Base-by-base conservation (phyloP, 495 filamentous ascomycete genomes). In the Podospora appendiculata region DNA sequence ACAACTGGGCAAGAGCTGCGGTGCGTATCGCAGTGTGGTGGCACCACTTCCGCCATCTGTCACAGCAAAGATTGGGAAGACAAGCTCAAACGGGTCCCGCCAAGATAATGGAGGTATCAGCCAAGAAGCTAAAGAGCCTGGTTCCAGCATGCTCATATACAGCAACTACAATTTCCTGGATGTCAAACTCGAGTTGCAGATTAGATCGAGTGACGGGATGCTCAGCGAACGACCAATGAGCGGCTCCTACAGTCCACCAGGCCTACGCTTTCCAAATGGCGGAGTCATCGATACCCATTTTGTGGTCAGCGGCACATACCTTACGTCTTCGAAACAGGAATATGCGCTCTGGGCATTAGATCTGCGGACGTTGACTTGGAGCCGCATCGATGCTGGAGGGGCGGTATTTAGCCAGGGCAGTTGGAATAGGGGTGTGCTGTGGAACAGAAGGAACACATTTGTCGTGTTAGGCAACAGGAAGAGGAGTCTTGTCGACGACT, bases 121-220 rank as follows among this genome's bases (percentile, higher is more conserved):
- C 50, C 68, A 72, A 33, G 78, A 81, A 46, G 64, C 75, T 53
- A 69, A 73, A 56, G 80, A 87, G 35, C 78, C 84, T 4, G 82
- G 79, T 32, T 86, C 84, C 12, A 88, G 90, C 5, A 95, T 96
- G 89, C 77, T 98, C 48, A 94, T 98, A 33, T 98, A 98, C 66
- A 97, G 93, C 40, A 98, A 98, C 62, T 98, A 97, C 66, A 97
- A 98, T 67, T 98, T 98, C 64, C 66, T 97, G 38, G 90, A 97
- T 55, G 93, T 97, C 54, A 97, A 96, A 61, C 69, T 98, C 17
- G 93, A 97, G 64, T 75, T 98, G 33, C 94, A 97, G 61, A 80
- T 98, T 42, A 82, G 93, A 48, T 64, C 83, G 12, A 81, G 87
- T 32, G 92, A 98, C 66, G 93, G 94, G 43, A 84, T 84, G 8